A percentile compares a stretch with the other conserved stretches of the same genome.
These are phyloP conservation scores for Candida railenensis DNA, from an alignment of 805 yeast species.

Conservation along the genomic window DNA sequence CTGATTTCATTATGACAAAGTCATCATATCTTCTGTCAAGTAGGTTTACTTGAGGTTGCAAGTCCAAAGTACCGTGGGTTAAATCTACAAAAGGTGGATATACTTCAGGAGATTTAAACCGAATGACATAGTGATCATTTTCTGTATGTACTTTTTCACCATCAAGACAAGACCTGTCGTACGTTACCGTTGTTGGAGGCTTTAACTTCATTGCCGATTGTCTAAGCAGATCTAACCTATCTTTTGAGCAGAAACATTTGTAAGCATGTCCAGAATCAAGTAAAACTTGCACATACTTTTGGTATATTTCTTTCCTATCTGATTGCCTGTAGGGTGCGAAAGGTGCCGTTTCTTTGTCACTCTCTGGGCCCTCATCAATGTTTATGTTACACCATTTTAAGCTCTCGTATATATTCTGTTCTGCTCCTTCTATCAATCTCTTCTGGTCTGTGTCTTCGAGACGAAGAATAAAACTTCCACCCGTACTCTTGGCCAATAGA, in stretches of 20 bases:
- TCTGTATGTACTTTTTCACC: constrained; percentile 38
- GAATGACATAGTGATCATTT: constrained; percentile 23
- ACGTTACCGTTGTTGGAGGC: constrained; percentile 91
- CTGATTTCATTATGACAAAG: constrained; percentile 86
- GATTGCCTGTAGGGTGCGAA: constrained; percentile 85
- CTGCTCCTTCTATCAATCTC: constrained; percentile 79
- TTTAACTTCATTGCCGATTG: constrained; percentile 69
- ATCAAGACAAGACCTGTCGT: constrained; percentile 77
- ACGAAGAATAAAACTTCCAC: constrained; percentile 78
- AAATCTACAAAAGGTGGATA: constrained; percentile 72
- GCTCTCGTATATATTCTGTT: constrained; percentile 70
- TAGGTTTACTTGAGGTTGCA: constrained; percentile 76
- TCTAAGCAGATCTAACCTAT: constrained; percentile 64
- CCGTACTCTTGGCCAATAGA: constrained; percentile 72
- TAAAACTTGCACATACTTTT: constrained; percentile 54
- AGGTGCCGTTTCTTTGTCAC: constrained; percentile 40
- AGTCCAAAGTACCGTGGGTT: constrained; percentile 71
- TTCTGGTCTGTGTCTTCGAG: constrained; percentile 92
- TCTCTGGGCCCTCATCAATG: constrained; percentile 79
- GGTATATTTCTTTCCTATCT: constrained; percentile 68
- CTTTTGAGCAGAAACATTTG: constrained; percentile 82
- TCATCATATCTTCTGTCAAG: constrained; percentile 82
- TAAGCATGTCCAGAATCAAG: constrained; percentile 74
- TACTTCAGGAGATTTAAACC: constrained; percentile 72
- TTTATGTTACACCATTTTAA: constrained; percentile 73